Base-by-base conservation (phyloP, 805 yeast genomes). In the Yarrowia deformans region DNA sequence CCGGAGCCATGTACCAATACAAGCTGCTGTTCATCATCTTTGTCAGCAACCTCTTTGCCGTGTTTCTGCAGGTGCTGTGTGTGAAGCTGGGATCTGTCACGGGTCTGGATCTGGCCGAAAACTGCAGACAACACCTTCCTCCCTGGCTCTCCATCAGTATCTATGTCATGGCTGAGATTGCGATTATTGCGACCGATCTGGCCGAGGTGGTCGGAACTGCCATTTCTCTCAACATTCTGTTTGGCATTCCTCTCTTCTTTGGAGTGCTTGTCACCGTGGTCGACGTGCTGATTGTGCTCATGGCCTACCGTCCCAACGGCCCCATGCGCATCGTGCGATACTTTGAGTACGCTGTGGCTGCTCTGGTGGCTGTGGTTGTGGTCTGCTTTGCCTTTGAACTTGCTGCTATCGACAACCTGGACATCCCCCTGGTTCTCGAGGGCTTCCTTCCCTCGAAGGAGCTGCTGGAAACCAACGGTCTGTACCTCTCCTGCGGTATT, bases 201-300 rank as follows among this genome's bases (percentile, higher is more conserved):
- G 97, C 97, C 0, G 98, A 93, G 77, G 97, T 93, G 12, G 94
- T 93, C 8, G 98, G 98, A 1, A 90, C 97, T 3, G 97, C 97
- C 12, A 90, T 93, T 60, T 87, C 97, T 0, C 81, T 93, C 66
- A 88, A 91, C 72, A 91, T 93, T 70, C 77, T 93, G 35, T 88
- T 93, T 74, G 82, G 84, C 1, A 85, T 93, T 12, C 97, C 97
- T 0, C 81, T 93, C 69, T 76, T 87, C 1, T 78, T 83, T 48
- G 98, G 98, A 68, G 96, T 93, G 2, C 71, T 90, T 8, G 77
- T 93, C 45, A 93, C 98, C 0, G 88, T 93, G 0, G 76, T 90
- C 2, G 98, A 93, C 76, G 97, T 93, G 8, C 79, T 93, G 71
- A 82, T 90, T 5, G 90, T 93, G 10, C 80, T 93, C 63, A 80